Conservation (phyloP, 768 basidiomycete species). For the Saitozyma podzolica region DNA sequence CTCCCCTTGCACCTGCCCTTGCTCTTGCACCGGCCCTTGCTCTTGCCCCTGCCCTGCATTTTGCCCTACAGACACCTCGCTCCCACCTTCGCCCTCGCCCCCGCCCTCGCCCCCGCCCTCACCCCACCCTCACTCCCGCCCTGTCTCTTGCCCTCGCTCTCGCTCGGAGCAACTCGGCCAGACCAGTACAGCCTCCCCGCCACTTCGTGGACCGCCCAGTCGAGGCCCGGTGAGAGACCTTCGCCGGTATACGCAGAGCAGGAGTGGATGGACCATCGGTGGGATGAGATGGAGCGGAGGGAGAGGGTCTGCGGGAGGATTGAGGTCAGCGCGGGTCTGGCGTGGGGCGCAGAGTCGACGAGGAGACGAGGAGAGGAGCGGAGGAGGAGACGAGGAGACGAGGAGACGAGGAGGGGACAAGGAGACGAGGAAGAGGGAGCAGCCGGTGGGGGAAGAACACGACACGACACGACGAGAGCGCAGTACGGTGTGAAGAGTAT, state of each 20-base stretch:
- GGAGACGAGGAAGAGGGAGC: too few relatives aligned
- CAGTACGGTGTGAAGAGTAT: too few relatives aligned
- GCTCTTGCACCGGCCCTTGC: not conserved
- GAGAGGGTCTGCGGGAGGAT: conserved; percentile 65
- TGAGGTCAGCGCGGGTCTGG: too few relatives aligned
- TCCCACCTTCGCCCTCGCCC: not conserved
- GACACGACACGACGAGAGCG: too few relatives aligned
- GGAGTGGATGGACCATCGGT: conserved; percentile 83
- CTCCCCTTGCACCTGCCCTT: too few relatives aligned
- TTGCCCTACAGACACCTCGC: too few relatives aligned
- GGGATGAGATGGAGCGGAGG: conserved; percentile 76
- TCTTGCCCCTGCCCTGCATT: not conserved
- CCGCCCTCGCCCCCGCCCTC: not conserved
- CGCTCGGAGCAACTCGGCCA: conserved; percentile 10
- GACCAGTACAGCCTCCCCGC: conserved; percentile 76
- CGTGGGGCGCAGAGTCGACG: too few relatives aligned
- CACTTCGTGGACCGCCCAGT: conserved; percentile 90
- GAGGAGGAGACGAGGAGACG: too few relatives aligned
- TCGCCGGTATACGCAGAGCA: conserved; percentile 91
- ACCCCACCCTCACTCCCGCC: not conserved
- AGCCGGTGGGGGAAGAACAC: too few relatives aligned
- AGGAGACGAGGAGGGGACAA: too few relatives aligned
- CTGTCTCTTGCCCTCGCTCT: not conserved
- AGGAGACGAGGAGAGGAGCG: too few relatives aligned
- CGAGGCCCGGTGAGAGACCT: conserved; percentile 78